phyloP scores from a whole-genome alignment of 352 stramenopile species.

The Phytophthora podocarpi region DNA sequence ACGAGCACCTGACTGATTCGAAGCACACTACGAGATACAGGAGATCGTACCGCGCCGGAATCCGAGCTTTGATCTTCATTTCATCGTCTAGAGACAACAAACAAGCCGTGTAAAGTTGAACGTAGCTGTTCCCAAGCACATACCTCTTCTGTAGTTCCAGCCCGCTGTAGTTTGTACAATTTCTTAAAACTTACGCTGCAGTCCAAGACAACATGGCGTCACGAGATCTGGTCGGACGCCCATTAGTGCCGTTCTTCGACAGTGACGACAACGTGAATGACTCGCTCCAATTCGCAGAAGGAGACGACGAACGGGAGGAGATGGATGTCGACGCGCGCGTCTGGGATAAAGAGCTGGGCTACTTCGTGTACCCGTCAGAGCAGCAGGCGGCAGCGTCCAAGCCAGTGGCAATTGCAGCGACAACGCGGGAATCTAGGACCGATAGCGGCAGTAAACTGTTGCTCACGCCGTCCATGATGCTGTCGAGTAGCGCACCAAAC shows the following conservation, averaged over 20 bases:
- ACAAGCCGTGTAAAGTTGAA: constrained; percentile 4
- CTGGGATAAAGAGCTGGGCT: constrained; percentile 82
- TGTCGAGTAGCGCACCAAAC: constrained; percentile 63
- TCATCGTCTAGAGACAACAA: constrained; percentile 11
- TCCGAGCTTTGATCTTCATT: constrained; percentile 14
- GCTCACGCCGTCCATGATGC: constrained; percentile 77
- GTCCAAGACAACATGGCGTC: constrained; percentile 33
- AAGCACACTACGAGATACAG: constrained; percentile 12
- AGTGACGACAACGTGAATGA: constrained; percentile 78
- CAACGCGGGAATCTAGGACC: constrained; percentile 23
- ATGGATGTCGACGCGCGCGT: constrained; percentile 85
- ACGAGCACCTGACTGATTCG: background rate
- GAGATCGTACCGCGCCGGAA: constrained; percentile 7
- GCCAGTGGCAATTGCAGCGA: constrained; percentile 10
- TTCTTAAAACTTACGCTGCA: constrained; percentile 14
- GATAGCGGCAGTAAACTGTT: constrained; percentile 47
- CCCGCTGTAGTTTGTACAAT: constrained; percentile 25
- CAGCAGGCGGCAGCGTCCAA: constrained; percentile 23
- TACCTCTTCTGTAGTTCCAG: background rate
- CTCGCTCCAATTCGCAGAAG: constrained; percentile 45
- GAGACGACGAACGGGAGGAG: constrained; percentile 47
- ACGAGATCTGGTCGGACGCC: constrained; percentile 60
- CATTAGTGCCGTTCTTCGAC: constrained; percentile 81
- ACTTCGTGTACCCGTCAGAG: constrained; percentile 82
- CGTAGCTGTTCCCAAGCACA: background rate